Base-by-base conservation (phyloP, 441 rosid species). In the Gossypium laxum region DNA sequence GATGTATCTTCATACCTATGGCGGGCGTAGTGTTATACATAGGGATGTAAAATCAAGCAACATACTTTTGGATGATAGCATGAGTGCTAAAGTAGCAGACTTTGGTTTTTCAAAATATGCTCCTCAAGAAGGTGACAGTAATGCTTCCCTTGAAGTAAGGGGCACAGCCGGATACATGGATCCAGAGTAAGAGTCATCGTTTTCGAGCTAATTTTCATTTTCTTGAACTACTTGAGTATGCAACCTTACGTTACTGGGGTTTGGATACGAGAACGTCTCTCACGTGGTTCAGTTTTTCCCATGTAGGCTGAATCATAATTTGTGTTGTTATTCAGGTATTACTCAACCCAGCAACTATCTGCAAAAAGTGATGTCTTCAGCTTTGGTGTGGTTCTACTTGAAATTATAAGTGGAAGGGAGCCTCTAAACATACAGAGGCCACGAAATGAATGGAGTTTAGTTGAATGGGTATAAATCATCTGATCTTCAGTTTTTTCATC, bases 11-110 rank as follows among this genome's bases (percentile, higher is more conserved):
- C 92, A 89, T 76, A 82, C 85, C 26, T 87, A 84, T 73, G 70
- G 85, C 4, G 83, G 85, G 54, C 85, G 89, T 47, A 71, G 87
- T 7, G 48, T 89, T 55, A 86, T 89, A 79, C 92, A 87, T 61
- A 82, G 95, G 67, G 95, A 89, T 84, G 90, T 89, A 38, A 87
- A 87, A 81, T 87, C 92, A 15, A 89, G 95, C 82, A 89, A 89
- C 81, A 87, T 89, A 77, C 87, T 89, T 73, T 78, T 89, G 76
- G 89, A 87, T 74, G 81, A 89, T 19, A 86, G 86, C 82, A 87
- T 89, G 94, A 81, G 82, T 30, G 91, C 94, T 14, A 86, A 84
- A 74, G 88, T 89, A 12, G 90, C 89, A 61, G 95, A 89, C 76
- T 89, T 87, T 11, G 92, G 92, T 69, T 89, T 89, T 76, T 89